Evolutionary conservation across 1,284 basidiomycete genomes (phyloP).

Genomic region (Boletus hoseneyae): DNA sequence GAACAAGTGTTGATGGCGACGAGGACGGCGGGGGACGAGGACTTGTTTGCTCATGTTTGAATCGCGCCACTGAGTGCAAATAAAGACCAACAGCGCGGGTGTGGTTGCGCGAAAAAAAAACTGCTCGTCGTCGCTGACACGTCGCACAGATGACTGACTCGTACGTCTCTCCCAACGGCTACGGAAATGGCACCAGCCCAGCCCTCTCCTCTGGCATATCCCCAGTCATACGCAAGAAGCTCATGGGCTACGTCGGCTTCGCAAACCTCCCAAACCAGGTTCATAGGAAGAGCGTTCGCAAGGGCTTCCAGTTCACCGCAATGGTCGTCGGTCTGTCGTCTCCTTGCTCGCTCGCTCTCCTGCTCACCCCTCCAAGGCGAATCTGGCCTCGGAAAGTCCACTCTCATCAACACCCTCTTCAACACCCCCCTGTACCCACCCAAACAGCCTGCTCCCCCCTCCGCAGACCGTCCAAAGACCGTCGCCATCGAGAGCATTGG

Average conservation of each 20-base stretch:
- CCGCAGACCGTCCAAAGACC: constrained; percentile 85
- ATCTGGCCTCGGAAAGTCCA: constrained; percentile 96
- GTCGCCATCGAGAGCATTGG: constrained; percentile 96
- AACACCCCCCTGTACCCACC: constrained; percentile 90
- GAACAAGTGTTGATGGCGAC: constrained; percentile 4
- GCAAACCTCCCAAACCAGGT: constrained; percentile 97
- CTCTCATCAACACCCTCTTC: constrained; percentile 96
- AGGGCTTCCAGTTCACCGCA: constrained; percentile 94
- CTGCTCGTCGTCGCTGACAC: constrained; percentile 22
- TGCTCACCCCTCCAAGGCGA: constrained; percentile 61
- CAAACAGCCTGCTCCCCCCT: constrained; percentile 79
- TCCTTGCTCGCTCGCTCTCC: constrained; percentile 17
- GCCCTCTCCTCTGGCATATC: constrained; percentile 50
- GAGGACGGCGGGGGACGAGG: constrained; percentile 20
- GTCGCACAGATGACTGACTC: constrained; percentile 60
- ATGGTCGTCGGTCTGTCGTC: constrained; percentile 89
- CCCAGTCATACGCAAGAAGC: constrained; percentile 83
- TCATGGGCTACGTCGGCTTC: constrained; percentile 87
- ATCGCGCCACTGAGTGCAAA: constrained; percentile 29
- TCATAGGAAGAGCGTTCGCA: constrained; percentile 93
- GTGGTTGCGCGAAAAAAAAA: constrained; percentile 47
- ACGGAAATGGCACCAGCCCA: constrained; percentile 57
- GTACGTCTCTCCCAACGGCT: constrained; percentile 54
- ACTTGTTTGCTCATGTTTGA: constrained; percentile 37
- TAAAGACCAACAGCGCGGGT: constrained; percentile 36